Evolutionary conservation across 2,329 filamentous ascomycete genomes (phyloP).

Genomic region (Emergomyces africanus): DNA sequence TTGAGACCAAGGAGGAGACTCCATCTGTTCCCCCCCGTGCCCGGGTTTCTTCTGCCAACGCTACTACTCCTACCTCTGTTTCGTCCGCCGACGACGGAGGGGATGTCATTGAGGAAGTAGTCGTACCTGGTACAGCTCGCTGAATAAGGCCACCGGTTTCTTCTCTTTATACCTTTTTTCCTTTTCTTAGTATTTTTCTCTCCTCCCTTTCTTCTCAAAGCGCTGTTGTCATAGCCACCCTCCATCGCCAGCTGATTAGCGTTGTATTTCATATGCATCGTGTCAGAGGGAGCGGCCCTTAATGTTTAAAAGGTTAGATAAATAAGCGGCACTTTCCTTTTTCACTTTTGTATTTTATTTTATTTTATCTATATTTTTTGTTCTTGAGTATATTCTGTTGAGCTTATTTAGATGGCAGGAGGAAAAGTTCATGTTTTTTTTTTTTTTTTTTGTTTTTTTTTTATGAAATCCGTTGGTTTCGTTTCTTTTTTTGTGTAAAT

Average conservation of each 20-base stretch:
- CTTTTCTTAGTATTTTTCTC: too few relatives aligned
- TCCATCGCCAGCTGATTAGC: background rate
- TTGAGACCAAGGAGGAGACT: background rate
- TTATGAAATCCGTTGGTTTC: background rate
- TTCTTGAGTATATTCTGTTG: too few relatives aligned
- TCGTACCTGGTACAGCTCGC: background rate
- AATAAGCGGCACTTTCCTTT: too few relatives aligned
- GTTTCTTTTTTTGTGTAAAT: background rate
- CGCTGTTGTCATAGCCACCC: background rate
- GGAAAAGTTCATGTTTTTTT: background rate
- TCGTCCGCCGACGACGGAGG: background rate
- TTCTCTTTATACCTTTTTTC: too few relatives aligned
- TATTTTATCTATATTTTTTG: too few relatives aligned
- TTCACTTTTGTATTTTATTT: too few relatives aligned
- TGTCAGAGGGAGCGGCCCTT: background rate
- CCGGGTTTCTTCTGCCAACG: background rate
- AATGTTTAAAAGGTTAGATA: background rate
- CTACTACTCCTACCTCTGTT: background rate
- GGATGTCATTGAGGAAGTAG: background rate
- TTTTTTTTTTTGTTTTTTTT: background rate
- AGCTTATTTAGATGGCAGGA: too few relatives aligned
- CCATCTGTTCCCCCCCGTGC: too few relatives aligned
- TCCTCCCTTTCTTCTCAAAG: background rate
- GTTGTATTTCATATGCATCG: background rate
- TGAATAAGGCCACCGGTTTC: background rate